Base-by-base conservation (phyloP, 495 filamentous ascomycete genomes). In the Penicillium manginii region DNA sequence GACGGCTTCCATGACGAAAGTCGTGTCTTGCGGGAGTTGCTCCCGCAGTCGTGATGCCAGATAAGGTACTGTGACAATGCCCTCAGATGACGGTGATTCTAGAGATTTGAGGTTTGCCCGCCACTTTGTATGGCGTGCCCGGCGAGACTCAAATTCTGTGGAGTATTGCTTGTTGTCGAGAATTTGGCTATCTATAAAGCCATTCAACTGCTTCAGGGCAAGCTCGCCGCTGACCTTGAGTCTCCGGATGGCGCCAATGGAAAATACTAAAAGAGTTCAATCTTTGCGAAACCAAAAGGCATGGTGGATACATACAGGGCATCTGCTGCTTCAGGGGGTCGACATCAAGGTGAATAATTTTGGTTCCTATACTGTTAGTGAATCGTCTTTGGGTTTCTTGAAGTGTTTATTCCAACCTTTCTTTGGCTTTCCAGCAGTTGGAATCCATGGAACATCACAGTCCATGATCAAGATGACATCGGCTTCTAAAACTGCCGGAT, bases 391-490 rank as follows among this genome's bases (percentile, higher is more conserved):
- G 8, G 17, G 17, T 19, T 5, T 43, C 2, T 3, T 6, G 2
- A 43, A n/a, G 6, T 17, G 2, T n/a, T 9, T 7, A 43, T 43
- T 17, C 14, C 81, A 84, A 32, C 67, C 63, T 12, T 67, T 54
- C 46, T 71, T 78, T 61, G 64, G 84, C 37, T 77, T 70, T 56
- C 80, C 82, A 19, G 72, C 67, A 9, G 83, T 84, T 17, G 83
- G 84, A 54, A 90, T 84, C 83, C 85, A 90, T 9, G 87, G 87
- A 9, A 89, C 84, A 65, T 90, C 92, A 61, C 91, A 93, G 66
- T 96, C 89, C 50, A 93, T 57, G n/a, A 96, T 83, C 1, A 97
- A 59, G 61, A 97, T 96, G 19, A 88, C 85, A 66, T 96, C 92
- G 0, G 92, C 89, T 45, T 67, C 59, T 2, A 62, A 35, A 12